Evolutionary conservation across 345 rosid genomes (phyloP).

Genomic region (Citrus cavaleriei): DNA sequence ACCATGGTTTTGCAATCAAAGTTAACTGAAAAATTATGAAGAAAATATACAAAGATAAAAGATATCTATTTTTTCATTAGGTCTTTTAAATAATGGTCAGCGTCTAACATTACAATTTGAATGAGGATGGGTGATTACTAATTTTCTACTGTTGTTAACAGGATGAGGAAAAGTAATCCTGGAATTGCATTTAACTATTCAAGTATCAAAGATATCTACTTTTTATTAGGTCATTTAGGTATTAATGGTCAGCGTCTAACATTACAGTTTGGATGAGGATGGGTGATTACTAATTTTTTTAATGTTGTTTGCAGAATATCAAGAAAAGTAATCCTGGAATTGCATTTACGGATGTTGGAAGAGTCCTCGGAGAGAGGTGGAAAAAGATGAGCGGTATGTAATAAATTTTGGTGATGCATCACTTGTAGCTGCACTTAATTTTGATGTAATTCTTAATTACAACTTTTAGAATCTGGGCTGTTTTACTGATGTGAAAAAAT

Average conservation of each 20-base stretch:
- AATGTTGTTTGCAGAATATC: conserved; percentile 51
- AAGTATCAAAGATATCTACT: neutral
- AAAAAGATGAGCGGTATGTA: conserved; percentile 63
- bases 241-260: neutral
- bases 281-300: conserved; percentile 2
- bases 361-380: conserved; percentile 81
- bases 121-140: neutral
- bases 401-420: neutral
- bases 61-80: neutral
- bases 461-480: neutral
- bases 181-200: conserved; percentile 46
- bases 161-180: conserved; percentile 66
- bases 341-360: conserved; percentile 54
- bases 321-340: conserved; percentile 76
- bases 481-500: neutral
- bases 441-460: neutral
- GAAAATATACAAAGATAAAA: neutral
- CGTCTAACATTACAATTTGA: neutral
- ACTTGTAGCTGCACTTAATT: neutral
- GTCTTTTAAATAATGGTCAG: neutral
- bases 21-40: neutral
- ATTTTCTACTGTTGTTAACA: conserved; percentile 8
- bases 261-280: neutral
- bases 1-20: neutral
- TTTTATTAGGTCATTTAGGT: neutral